These are phyloP conservation scores for Zygoascus meyerae DNA, from an alignment of 1,139 yeast species.

Conservation along the genomic window DNA sequence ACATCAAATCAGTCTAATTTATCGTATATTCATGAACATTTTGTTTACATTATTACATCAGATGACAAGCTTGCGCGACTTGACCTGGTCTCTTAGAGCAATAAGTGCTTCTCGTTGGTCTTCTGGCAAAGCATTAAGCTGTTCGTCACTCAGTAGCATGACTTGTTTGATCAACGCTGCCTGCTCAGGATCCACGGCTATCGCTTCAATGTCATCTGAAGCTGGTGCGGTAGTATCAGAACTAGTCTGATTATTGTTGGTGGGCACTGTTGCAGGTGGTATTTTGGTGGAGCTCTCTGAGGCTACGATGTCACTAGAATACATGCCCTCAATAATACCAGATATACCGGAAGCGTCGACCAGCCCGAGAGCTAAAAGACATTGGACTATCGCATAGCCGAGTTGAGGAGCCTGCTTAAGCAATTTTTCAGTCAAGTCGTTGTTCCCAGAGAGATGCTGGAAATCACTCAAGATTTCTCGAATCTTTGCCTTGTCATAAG, in stretches of 20 bases:
- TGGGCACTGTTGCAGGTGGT: constrained; percentile 2
- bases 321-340: constrained; percentile 25
- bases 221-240: constrained; percentile 7
- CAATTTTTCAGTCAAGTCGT: constrained; percentile 54
- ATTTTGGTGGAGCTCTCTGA: neutral
- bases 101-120: constrained; percentile 42
- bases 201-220: constrained; percentile 9
- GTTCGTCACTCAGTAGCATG: constrained; percentile 53
- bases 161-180: constrained; percentile 41
- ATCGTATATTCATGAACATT: too few relatives aligned
- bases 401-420: constrained; percentile 75
- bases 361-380: constrained; percentile 51
- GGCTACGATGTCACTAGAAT: constrained; percentile 17
- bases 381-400: constrained; percentile 75
- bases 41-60: constrained; percentile 6
- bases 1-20: too few relatives aligned
- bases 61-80: constrained; percentile 26
- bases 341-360: constrained; percentile 47
- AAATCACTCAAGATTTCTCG: constrained; percentile 53
- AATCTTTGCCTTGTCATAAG: constrained; percentile 50
- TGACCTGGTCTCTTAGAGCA: constrained; percentile 27
- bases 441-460: constrained; percentile 60
- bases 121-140: constrained; percentile 53
- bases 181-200: constrained; percentile 28
- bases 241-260: constrained; percentile 14